Evolutionary conservation across 352 stramenopile species (phyloP).

Genomic region (Phytophthora cactorum): DNA sequence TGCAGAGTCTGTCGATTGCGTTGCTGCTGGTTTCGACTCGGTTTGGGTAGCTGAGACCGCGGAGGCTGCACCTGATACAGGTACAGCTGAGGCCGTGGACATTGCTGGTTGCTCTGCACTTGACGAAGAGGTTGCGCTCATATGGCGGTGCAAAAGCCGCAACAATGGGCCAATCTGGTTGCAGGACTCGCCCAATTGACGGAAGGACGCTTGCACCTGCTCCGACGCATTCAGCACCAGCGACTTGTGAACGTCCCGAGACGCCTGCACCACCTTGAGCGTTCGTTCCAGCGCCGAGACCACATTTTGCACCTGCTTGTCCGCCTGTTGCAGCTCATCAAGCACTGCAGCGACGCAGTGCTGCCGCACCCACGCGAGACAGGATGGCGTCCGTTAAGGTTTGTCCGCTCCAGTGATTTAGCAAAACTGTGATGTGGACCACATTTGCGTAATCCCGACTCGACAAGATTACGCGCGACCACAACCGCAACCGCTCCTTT

Average conservation of each 20-base stretch:
- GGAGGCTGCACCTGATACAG: neutral
- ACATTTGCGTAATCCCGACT: conserved; percentile 11
- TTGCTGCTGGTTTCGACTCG: conserved; percentile 4
- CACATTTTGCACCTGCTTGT: conserved; percentile 16
- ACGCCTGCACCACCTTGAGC: conserved; percentile 27
- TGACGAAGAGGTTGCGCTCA: conserved; percentile 9
- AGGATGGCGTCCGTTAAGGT: conserved; percentile 25
- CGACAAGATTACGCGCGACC: neutral
- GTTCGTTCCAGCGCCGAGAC: conserved; percentile 15
- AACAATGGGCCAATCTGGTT: conserved; percentile 27
- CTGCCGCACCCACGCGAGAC: conserved; percentile 19
- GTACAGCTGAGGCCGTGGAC: neutral
- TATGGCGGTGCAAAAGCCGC: conserved; percentile 21
- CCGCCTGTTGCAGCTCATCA: conserved; percentile 14
- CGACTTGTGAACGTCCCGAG: conserved; percentile 28
- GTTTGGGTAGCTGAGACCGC: neutral
- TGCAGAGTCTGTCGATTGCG: conserved; percentile 2
- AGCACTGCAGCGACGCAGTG: conserved; percentile 25
- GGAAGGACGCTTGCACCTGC: conserved; percentile 22
- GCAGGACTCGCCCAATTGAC: conserved; percentile 24
- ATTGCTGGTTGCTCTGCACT: neutral
- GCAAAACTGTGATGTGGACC: too few relatives aligned
- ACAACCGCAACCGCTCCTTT: conserved; percentile 23
- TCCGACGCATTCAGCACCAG: conserved; percentile 24
- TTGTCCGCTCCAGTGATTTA: too few relatives aligned